Evolutionary conservation across 1,284 basidiomycete genomes (phyloP), one percentile per base, ranked within the genome.

Genomic region (Trichosporon ovoides): DNA sequence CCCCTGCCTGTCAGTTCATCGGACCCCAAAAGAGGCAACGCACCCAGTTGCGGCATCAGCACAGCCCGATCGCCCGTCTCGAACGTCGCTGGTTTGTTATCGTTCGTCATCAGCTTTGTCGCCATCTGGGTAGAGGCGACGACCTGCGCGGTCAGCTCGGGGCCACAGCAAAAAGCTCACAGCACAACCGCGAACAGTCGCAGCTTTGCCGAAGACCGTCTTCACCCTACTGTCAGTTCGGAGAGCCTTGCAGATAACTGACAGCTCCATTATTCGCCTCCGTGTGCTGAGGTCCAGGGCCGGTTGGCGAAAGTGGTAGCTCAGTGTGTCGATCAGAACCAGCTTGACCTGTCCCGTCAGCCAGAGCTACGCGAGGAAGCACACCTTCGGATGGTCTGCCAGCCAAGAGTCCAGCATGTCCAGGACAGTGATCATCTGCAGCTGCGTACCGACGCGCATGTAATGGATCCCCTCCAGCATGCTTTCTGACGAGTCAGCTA

Each of bases 11-110:
- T 59, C 53, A 57, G 53, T 52, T 11, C 35, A 35, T 9, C 22
- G 28, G 2, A 19, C 19, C n/a, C 31, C 4, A 6, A 22, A 18
- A 14, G 7, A 31, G 5, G 1, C 2, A 13, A 57, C 67, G 51
- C 22, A 72, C 75, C 75, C 0, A 78, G 65, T 54, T 77, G 74
- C 37, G 76, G 76, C 71, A 76, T 76, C 9, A 78, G 66, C 1
- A 78, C 68, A 1, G 76, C 76, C 19, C 72, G 62, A 38, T 76
- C 75, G 1, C 75, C 73, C 0, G 72, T 72, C 35, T 76, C 75
- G 50, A 76, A 75, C 19, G 71, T 77, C 0, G 70, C 69, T 1
- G 70, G 72, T 56, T 74, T 73, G 60, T 74, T 74, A 12, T 73
- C 73, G 16, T 64, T 64, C 1, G 72, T 74, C 13, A 75, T 54